Base-by-base conservation (phyloP, 2,329 filamentous ascomycete species). In the Hypoxylon sp. region DNA sequence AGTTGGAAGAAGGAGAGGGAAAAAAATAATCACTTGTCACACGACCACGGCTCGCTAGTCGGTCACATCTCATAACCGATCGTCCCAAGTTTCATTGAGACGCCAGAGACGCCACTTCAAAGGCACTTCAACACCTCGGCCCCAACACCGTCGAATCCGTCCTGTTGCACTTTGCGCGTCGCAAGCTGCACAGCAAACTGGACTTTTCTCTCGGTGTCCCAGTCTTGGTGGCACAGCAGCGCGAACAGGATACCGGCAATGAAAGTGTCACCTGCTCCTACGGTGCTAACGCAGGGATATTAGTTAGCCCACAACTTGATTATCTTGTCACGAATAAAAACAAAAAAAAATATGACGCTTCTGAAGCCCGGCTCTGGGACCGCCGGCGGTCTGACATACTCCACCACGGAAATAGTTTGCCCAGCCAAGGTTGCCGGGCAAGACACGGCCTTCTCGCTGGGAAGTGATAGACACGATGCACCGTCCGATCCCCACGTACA, bases 211-310 rank as follows among this genome's bases (percentile, higher is more conserved):
- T 79, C 72, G 51, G 84, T 74, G 72, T 80, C 77, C 87, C 87
- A 90, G 69, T 85, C 74, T 47, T 75, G 72, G 69, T 84, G 84
- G 75, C 83, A 86, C 63, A 86, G 79, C 67, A 92, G 78, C 37
- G 83, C 85, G 79, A 90, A 92, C 53, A 94, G 80, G 78, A 92
- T 88, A 66, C 90, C 91, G 35, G 91, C 91, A 70, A 91, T 87
- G 74, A 94, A 94, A 0, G 91, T 93, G 75, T 94, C 92, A 71
- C 92, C 92, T 47, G 91, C 91, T 60, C 91, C 92, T 67, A 93
- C 86, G 5, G 90, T 85, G 77, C 91, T 92, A 76, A 71, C 68
- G 67, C 71, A 63, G 67, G 67, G 71, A 66, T 52, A 70, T 52
- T 60, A 42, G 71, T 74, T 71, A 73, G 70, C 70, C 54, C 46